Evolutionary conservation across 768 basidiomycete genomes (phyloP), one percentile per base, ranked within the genome.

Genomic region (Lactifluus pinguis): DNA sequence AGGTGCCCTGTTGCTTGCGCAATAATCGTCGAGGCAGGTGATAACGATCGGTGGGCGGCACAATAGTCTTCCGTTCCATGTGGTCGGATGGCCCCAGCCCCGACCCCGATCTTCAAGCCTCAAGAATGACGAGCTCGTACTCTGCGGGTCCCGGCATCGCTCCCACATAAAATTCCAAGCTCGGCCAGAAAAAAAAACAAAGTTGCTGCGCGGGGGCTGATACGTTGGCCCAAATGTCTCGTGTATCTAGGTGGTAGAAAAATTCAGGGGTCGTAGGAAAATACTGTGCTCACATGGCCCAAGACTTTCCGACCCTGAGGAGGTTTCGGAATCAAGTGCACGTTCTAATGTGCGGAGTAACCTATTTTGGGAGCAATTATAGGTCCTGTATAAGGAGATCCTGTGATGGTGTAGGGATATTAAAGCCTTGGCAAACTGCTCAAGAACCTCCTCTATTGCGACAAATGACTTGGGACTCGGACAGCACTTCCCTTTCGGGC

Each of bases 181-280:
- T 85, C 81, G 42, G 80, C 77, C 48, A 93, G 79, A 71, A 25
- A 25, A 25, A 25, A 90, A 93, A 54, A 98, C 87, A 69, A 94
- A 95, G 47, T 81, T 79, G 72, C 93, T 94, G 45, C 83, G 83
- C 44, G 78, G 75, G 6, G 95, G 95, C 60, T 90, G 86, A 19
- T 82, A 80, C 9, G 95, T 92, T 3, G 95, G 93, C 10, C 95
- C 95, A 73, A 98, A 98, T 0, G 95, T 97, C 74, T 98, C 95
- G 69, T 87, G 90, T 55, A 98, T 78, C 92, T 95, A 70, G 10
- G 65, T 66, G 53, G 25, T 25, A 25, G 25, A 25, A 63, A 68
- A 53, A 53, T 42, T 58, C 67, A 65, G 49, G 57, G 11, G 17
- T 51, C 44, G 55, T 32, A 25, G 49, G 44, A 51, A 39, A 39